A percentile compares a stretch with the other conserved stretches of the same genome.
Evolutionary conservation across 352 stramenopile species (phyloP).

Genomic region (Phytopythium montanum): DNA sequence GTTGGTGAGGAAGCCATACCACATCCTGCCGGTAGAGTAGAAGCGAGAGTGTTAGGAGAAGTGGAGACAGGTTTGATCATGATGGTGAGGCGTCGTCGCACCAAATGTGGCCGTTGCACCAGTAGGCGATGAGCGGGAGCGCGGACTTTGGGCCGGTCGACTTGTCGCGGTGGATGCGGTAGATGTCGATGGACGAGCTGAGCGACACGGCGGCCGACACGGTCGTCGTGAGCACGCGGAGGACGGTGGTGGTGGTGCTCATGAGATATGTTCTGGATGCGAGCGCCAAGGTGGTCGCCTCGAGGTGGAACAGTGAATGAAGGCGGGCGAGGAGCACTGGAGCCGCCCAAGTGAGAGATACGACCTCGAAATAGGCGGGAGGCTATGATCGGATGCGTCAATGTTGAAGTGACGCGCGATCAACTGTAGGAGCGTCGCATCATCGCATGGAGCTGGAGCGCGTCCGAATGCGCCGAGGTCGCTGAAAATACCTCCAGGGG

Average conservation of each 20-base stretch:
- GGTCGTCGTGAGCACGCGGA: conserved; percentile 17
- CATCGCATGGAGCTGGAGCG: neutral
- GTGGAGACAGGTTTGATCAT: neutral
- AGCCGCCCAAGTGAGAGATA: neutral
- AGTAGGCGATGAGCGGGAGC: conserved; percentile 17
- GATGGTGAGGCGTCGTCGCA: neutral
- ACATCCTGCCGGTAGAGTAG: neutral
- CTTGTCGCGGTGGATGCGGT: conserved; percentile 23
- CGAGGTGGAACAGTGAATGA: neutral
- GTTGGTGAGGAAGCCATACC: conserved; percentile 4
- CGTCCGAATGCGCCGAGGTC: neutral
- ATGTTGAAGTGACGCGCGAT: neutral
- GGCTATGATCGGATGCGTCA: neutral
- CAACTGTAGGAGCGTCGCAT: neutral
- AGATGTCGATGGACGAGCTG: conserved; percentile 22
- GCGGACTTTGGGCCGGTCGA: conserved; percentile 21
- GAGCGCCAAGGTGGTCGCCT: neutral
- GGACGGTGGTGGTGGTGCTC: neutral
- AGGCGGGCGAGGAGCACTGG: neutral
- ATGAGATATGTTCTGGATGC: neutral
- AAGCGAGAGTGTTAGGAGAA: neutral
- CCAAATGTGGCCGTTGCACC: conserved; percentile 26
- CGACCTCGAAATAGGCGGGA: neutral
- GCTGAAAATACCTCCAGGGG: neutral
- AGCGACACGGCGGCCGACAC: conserved; percentile 19